Base-by-base conservation (phyloP, 805 yeast species). In the Ogataea wickerhamii region DNA sequence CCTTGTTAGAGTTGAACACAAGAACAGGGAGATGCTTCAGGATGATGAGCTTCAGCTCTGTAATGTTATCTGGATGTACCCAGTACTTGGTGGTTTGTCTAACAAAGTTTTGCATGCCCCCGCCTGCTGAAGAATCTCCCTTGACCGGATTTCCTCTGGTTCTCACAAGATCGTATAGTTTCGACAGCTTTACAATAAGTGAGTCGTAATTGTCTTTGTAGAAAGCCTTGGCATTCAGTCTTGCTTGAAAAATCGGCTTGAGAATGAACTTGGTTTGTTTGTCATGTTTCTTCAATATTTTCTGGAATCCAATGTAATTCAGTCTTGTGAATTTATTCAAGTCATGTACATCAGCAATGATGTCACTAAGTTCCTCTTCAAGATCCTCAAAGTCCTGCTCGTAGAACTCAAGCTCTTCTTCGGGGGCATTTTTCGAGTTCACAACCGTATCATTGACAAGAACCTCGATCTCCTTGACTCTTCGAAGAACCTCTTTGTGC, bases 1-100 rank as follows among this genome's bases (percentile, higher is more conserved):
- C 98, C 67, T 93, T 93, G 58, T 88, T 88, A 32, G 97, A 80
- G 58, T 93, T 93, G 76, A 93, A 93, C 17, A 93, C 99, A 50
- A 93, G 74, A 13, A 93, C 98, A 2, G 99, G 99, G 52, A 93
- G 73, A 67, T 93, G 98, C 66, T 93, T 91, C 59, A 93, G 73
- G 47, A 93, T 82, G 48, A 87, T 83, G 57, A 93, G 76, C 68
- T 93, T 93, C 62, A 93, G 75, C 68, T 93, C 98, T 12, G 98
- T 93, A 60, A 93, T 88, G 62, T 93, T 91, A 64, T 93, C 98
- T 2, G 97, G 96, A 58, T 93, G 98, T 22, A 93, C 98, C 99
- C 99, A 93, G 66, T 93, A 93, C 60, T 93, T 93, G 6, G 98
- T 93, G 16, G 98, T 93, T 66, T 93, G 98, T 65, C 98, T 83